Evolutionary conservation across 83 land plant genomes (phyloP).

Genomic region (Picea engelmannii): DNA sequence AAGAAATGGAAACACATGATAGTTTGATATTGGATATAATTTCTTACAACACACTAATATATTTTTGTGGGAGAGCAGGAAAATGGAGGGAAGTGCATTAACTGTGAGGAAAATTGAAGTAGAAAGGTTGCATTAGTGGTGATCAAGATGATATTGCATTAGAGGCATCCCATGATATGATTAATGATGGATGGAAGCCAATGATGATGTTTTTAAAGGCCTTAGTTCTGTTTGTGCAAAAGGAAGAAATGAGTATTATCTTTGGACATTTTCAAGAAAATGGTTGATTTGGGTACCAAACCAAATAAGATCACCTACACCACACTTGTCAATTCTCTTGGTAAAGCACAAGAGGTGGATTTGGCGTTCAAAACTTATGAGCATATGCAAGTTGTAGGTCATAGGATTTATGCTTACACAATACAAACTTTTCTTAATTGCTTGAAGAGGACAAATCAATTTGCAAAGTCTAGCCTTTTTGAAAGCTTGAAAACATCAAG

Average conservation of each 20-base stretch:
- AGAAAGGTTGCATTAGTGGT: conserved; percentile 45
- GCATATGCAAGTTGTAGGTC: conserved; percentile 36
- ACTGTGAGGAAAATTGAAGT: conserved; percentile 51
- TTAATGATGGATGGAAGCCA: conserved; percentile 30
- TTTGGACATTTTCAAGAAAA: conserved; percentile 35
- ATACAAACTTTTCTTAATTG: conserved; percentile 60
- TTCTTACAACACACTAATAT: conserved; percentile 62
- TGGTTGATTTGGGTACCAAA: conserved; percentile 39
- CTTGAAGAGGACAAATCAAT: conserved; percentile 35
- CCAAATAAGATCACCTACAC: conserved; percentile 51
- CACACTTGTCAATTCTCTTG: conserved; percentile 55
- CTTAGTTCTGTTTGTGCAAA: conserved; percentile 39
- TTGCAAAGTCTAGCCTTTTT: conserved; percentile 47
- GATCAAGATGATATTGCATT: conserved; percentile 56
- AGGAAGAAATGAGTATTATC: conserved; percentile 61
- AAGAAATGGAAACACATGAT: background rate
- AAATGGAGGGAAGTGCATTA: conserved; percentile 45
- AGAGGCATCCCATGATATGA: conserved; percentile 58
- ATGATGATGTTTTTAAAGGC: conserved; percentile 58
- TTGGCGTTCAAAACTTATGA: conserved; percentile 44
- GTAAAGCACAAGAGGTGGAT: conserved; percentile 43
- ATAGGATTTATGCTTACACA: conserved; percentile 46
- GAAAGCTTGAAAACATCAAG: conserved; percentile 34
- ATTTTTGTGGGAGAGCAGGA: conserved; percentile 43
- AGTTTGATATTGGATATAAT: conserved; percentile 40